phyloP scores from a whole-genome alignment of 1,284 basidiomycete species.

The Leucoagaricus sp. region DNA sequence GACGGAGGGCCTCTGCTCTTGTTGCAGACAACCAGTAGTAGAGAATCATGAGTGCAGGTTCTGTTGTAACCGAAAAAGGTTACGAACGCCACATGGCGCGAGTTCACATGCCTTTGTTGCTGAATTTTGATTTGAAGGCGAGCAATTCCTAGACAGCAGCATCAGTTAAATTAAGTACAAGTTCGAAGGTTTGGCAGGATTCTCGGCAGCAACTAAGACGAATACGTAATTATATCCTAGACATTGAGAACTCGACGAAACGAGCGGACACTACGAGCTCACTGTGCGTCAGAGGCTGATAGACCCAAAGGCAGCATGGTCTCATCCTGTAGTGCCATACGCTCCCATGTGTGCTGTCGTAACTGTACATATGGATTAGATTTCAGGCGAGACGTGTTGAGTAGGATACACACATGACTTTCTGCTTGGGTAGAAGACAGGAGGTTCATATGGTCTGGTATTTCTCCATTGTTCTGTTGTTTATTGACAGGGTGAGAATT shows the following conservation, averaged over 20 bases:
- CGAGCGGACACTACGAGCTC: neutral
- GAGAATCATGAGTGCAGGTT: neutral
- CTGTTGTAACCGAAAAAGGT: neutral
- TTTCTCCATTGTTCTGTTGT: constrained; percentile 54
- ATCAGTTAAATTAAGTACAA: neutral
- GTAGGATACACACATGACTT: constrained; percentile 49
- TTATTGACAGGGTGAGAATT: constrained; percentile 14
- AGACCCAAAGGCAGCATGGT: constrained; percentile 56
- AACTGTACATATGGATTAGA: constrained; percentile 32
- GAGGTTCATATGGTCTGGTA: constrained; percentile 79
- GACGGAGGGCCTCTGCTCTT: neutral
- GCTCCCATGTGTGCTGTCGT: constrained; percentile 41
- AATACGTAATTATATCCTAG: neutral
- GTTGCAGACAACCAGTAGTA: neutral
- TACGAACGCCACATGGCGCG: neutral
- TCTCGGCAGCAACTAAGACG: neutral
- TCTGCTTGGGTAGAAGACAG: constrained; percentile 57
- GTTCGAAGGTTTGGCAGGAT: neutral
- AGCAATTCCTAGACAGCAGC: neutral
- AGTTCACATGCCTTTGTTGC: constrained; percentile 3
- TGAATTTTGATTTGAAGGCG: neutral
- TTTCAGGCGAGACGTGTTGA: constrained; percentile 4
- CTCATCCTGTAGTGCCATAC: constrained; percentile 37
- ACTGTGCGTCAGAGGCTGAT: constrained; percentile 2
- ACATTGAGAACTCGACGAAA: neutral